Base-by-base conservation (phyloP, 441 rosid species). In the Capsella rubella region DNA sequence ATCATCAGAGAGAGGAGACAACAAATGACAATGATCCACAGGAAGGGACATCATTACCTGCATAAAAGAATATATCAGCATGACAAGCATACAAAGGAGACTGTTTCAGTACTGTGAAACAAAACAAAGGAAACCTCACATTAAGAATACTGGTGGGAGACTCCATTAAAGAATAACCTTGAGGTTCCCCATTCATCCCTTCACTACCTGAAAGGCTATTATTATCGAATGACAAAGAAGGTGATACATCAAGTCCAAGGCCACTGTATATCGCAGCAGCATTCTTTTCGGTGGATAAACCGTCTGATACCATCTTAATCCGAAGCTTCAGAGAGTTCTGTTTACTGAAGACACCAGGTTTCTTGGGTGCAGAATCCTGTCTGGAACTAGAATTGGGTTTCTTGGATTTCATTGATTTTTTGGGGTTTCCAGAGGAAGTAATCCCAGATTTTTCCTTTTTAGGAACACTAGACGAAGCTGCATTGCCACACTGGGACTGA, bases 181-280 rank as follows among this genome's bases (percentile, higher is more conserved):
- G 87, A 82, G 74, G 87, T 62, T 84, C 91, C 65, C 75, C 81
- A 73, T 81, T 80, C 84, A 84, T 76, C 73, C 84, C 93, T 61
- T 90, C 95, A 84, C 90, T 89, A 82, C 89, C 99, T 47, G 91
- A 90, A 60, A 89, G 90, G 75, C 95, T 90, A 51, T 87, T 89
- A 47, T 89, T 67, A 76, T 91, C 98, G 74, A 84, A 39, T 34
- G 99, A 91, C 42, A 95, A 82, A 60, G 96, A 89, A 57, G 98
- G 98, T 4, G 98, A 93, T 67, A 74, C 81, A 78, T 91, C 97
- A 80, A 96, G 99, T 65, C 99, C 99, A 51, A 96, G 97, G 64
- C 96, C 98, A 82, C 95, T 91, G 82, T 93, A 90, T 72, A 95
- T 85, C 51, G 87, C 97, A 56, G 87, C 97, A 78, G 89, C 94